These are phyloP conservation scores for Ceratocystis alfenasii DNA, from an alignment of 2,329 filamentous ascomycete species.

Conservation along the genomic window DNA sequence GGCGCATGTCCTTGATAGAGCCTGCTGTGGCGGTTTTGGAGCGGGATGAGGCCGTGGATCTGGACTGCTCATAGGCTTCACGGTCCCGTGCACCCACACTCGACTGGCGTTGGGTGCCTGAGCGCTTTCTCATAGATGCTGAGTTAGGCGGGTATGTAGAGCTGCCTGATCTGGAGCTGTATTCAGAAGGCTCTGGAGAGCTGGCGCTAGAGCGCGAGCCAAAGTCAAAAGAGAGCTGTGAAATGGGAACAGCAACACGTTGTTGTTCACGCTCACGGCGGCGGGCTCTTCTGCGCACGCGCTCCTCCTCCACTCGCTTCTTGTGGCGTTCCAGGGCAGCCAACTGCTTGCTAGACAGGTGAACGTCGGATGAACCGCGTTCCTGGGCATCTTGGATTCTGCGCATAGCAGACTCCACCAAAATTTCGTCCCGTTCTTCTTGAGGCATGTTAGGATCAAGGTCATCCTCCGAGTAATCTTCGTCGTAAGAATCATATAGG, in stretches of 20 bases:
- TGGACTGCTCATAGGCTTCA: conserved; percentile 13
- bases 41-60: conserved; percentile 12
- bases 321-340: conserved; percentile 61
- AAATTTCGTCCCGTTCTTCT: conserved; percentile 56
- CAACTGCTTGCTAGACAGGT: conserved; percentile 66
- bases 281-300: conserved; percentile 27
- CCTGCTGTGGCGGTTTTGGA: conserved; percentile 13
- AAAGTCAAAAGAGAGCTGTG: conserved; percentile 32
- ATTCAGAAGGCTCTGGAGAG: conserved; percentile 17
- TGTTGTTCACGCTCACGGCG: conserved; percentile 32
- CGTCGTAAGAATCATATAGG: conserved; percentile 23
- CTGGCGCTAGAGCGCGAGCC: conserved; percentile 9
- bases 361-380: conserved; percentile 66
- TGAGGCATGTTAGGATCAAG: conserved; percentile 42
- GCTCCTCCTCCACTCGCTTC: conserved; percentile 44
- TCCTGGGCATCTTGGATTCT: conserved; percentile 68
- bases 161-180: conserved; percentile 4
- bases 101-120: conserved; percentile 11
- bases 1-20: conserved; percentile 8
- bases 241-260: conserved; percentile 42
- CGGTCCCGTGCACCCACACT: conserved; percentile 21
- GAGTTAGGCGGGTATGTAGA: conserved; percentile 20
- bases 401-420: conserved; percentile 66
- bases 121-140: conserved; percentile 16
- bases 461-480: conserved; percentile 38